phyloP scores from a whole-genome alignment of 1,284 basidiomycete species.

The Microbotryum lychnidis-dioicae region DNA sequence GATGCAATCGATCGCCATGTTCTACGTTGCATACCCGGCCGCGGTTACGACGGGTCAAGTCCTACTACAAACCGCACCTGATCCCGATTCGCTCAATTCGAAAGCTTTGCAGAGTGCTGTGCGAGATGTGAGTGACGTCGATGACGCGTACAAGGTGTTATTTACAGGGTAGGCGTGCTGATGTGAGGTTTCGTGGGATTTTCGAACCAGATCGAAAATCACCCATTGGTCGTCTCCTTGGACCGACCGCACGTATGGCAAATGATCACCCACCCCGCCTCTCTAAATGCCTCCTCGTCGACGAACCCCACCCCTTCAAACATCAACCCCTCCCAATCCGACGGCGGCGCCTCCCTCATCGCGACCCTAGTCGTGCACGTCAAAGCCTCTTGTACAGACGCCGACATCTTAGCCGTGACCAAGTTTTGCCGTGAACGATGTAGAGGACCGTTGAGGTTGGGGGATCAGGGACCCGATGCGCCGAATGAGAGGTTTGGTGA shows the following conservation, averaged over 20 bases:
- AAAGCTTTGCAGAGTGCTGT: slow-evolving; percentile 3
- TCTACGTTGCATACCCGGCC: slow-evolving; percentile 69
- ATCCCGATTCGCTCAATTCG: not conserved
- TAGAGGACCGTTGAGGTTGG: slow-evolving; percentile 29
- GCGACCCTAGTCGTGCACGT: slow-evolving; percentile 75
- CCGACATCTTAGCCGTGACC: slow-evolving; percentile 62
- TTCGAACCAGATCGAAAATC: slow-evolving; percentile 56
- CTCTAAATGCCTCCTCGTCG: slow-evolving; percentile 4
- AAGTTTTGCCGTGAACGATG: slow-evolving; percentile 57
- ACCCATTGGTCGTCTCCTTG: slow-evolving; percentile 66
- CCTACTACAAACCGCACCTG: slow-evolving; percentile 75
- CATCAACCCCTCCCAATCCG: not conserved
- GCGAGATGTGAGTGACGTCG: slow-evolving; percentile 5
- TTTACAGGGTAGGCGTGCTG: slow-evolving; percentile 35
- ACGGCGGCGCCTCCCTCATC: slow-evolving; percentile 42
- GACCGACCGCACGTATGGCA: slow-evolving; percentile 81
- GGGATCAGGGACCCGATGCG: not conserved
- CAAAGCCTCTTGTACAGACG: slow-evolving; percentile 56
- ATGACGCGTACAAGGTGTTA: not conserved
- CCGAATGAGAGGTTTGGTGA: slow-evolving; percentile 11
- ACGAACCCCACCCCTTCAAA: not conserved
- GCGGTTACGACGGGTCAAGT: slow-evolving; percentile 70
- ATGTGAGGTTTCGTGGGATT: slow-evolving; percentile 32
- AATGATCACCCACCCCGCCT: slow-evolving; percentile 50
- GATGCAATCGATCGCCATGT: slow-evolving; percentile 63